These are phyloP conservation scores for Tremellales sp. DNA, from an alignment of 1,284 basidiomycete species.

Conservation along the genomic window DNA sequence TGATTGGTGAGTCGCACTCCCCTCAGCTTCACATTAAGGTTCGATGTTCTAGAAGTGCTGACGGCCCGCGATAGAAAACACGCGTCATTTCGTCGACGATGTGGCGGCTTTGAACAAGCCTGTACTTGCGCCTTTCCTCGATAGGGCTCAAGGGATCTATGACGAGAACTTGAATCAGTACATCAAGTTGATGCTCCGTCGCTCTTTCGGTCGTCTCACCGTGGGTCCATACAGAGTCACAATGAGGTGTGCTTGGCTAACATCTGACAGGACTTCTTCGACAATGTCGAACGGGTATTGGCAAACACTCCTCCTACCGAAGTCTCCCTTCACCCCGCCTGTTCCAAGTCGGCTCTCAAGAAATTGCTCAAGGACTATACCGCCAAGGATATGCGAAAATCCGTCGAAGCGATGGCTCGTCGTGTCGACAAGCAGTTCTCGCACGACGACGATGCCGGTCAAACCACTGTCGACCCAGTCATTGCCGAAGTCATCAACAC, in stretches of 20 bases:
- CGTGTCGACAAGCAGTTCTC: constrained; percentile 92
- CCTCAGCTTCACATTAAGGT: no score
- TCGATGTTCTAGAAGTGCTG: neutral
- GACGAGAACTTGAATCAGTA: constrained; percentile 82
- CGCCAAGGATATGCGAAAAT: constrained; percentile 78
- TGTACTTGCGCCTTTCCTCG: constrained; percentile 64
- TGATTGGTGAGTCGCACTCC: constrained; percentile 66
- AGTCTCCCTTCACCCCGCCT: constrained; percentile 69
- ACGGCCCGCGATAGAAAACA: constrained; percentile 76
- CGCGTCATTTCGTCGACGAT: constrained; percentile 87
- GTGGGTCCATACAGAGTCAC: constrained; percentile 53
- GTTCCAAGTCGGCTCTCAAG: constrained; percentile 72
- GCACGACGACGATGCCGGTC: constrained; percentile 29
- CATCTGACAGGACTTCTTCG: constrained; percentile 76
- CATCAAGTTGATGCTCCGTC: constrained; percentile 76
- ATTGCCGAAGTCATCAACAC: constrained; percentile 65
- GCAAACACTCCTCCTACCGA: constrained; percentile 76
- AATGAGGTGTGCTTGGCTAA: neutral
- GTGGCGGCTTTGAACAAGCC: constrained; percentile 59
- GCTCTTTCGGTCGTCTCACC: constrained; percentile 82
- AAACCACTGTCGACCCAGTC: constrained; percentile 4
- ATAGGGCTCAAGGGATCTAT: constrained; percentile 75
- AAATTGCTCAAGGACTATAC: constrained; percentile 82
- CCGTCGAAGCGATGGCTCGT: constrained; percentile 77
- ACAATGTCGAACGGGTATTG: constrained; percentile 80